Conservation (phyloP, 2,329 filamentous ascomycete genomes). For the Claviceps arundinis region DNA sequence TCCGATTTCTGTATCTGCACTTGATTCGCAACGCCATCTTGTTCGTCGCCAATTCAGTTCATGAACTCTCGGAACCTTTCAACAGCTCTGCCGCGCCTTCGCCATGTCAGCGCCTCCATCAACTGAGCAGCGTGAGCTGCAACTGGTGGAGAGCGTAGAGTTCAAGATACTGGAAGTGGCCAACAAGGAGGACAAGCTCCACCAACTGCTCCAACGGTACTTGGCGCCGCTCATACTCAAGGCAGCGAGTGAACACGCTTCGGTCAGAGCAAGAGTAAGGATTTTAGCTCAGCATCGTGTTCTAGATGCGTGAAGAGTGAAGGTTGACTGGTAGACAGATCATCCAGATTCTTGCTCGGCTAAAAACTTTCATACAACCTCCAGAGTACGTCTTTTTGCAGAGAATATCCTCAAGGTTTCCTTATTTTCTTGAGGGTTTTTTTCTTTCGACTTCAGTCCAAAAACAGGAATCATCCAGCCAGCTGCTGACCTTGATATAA, state of each 20-base stretch:
- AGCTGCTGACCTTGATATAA: slow-evolving; percentile 1
- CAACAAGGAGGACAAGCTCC: slow-evolving; percentile 71
- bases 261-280: slow-evolving; percentile 64
- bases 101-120: slow-evolving; percentile 23
- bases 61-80: neutral
- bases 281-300: neutral
- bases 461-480: neutral
- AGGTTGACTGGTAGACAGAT: slow-evolving; percentile 24
- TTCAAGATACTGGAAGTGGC: slow-evolving; percentile 67
- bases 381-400: slow-evolving; percentile 25
- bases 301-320: neutral
- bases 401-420: neutral
- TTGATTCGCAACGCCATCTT: neutral
- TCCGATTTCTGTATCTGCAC: neutral
- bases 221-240: slow-evolving; percentile 76
- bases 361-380: slow-evolving; percentile 41
- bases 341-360: slow-evolving; percentile 35
- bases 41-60: neutral
- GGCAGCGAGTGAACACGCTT: slow-evolving; percentile 63
- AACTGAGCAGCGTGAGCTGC: slow-evolving; percentile 59
- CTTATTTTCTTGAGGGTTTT: neutral
- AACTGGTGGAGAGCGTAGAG: slow-evolving; percentile 74
- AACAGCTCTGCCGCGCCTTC: neutral
- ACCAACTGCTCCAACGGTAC: slow-evolving; percentile 64
- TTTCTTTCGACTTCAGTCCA: neutral